Evolutionary conservation across 257 asterid genomes (phyloP), one percentile per base, ranked within the genome.

Genomic region (Lycium barbarum): DNA sequence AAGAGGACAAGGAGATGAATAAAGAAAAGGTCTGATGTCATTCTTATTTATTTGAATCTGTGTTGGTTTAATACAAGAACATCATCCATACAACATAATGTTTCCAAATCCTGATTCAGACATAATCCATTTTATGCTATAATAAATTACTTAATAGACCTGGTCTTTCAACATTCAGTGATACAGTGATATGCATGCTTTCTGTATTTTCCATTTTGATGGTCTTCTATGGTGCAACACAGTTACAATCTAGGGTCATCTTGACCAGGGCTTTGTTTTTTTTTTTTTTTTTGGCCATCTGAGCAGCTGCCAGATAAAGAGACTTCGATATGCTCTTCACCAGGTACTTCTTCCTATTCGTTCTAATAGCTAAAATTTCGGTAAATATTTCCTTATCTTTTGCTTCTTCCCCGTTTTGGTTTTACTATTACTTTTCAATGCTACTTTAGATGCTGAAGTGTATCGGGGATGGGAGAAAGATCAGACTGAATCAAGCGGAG

Each of bases 371-470:
- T 83, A 85, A 22, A 36, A n/a, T 63, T 58, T 80, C 68, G 82
- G 14, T 74, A 35, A 45, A 47, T 74, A 70, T 76, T 80, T 74
- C 63, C 87, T 88, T 86, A 20, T 62, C 57, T 36, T 45, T 54
- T 58, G 53, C 53, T 67, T 14, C 88, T 84, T 43, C 63, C 72
- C 67, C 5, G 13, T 54, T 15, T 66, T 33, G 3, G 9, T 67
- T 45, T 83, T 49, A 51, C 4, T 17, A 54, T 73, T 83, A 78
- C 84, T 87, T 80, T 65, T 20, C 76, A 53, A 76, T 84, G 54
- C 80, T 73, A 83, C 57, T 88, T 80, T 89, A 95, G 96, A 90
- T 81, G 87, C 86, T 84, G 91, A 88, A 87, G 89, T 68, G 86
- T 72, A 80, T 65, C 53, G 9, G 35, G 86, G 84, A 84, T 84